Evolutionary conservation across 2,329 filamentous ascomycete species (phyloP), one percentile per base, ranked within the genome.

Genomic region (Pyrenophora tritici-repentis): DNA sequence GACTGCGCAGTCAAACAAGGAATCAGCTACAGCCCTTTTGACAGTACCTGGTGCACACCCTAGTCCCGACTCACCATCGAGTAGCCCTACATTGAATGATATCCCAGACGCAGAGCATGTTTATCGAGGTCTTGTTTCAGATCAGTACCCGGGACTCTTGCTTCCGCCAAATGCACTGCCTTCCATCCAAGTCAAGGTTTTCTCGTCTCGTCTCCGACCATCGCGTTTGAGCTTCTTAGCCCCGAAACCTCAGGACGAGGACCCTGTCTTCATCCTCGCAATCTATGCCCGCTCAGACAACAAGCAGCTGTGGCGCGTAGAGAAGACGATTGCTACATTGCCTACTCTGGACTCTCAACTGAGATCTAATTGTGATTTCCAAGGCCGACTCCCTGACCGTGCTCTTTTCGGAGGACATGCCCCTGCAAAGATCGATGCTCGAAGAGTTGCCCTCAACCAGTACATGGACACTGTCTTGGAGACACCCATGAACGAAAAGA

Each of bases 131-230:
- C 81, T 97, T 17, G 81, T 91, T 4, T 91, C 88, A 0, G 91
- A 96, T 0, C 89, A 96, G 59, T 93, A 91, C 68, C 91, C 93
- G 1, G 89, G 90, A 56, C 81, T 97, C 6, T 76, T 97, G 17
- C 79, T 99, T 2, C 86, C 91, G 8, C 93, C 94, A 0, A 95
- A 96, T 70, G 91, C 92, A 5, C 79, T 99, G 6, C 89, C 90
- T 3, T 90, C 90, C 1, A 88, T 99, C 48, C 84, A 89, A 57
- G 86, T 97, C 40, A 90, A 84, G 70, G 93, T 97, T 3, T 90
- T 91, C 3, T 97, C 94, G 4, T 97, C 94, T 17, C 86, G 94
- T n/a, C 86, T 99, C 79, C 91, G 90, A 68, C 94, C 93, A 12
- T 96, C 93, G 0, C 82, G 93, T 57, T 86, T 91, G 32, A 97